Conservation (phyloP, 495 filamentous ascomycete species). For the Penicillium cataractarum region DNA sequence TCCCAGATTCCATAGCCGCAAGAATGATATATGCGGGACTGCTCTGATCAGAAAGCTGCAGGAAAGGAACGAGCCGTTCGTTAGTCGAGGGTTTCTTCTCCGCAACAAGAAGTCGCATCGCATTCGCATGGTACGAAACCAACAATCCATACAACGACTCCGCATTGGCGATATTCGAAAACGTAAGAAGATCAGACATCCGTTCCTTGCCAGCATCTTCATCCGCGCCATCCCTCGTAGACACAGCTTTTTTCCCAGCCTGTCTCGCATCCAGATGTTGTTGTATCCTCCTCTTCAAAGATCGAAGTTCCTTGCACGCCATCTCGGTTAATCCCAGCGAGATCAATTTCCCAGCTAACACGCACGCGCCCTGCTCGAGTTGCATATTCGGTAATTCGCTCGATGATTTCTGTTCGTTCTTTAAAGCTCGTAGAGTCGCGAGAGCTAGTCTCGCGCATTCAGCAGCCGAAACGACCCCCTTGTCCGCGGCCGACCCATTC, state of each 20-base stretch:
- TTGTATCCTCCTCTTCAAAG: conserved; percentile 66
- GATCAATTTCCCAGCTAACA: conserved; percentile 72
- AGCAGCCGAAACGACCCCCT: conserved; percentile 50
- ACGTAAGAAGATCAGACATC: conserved; percentile 66
- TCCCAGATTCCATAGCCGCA: conserved; percentile 47
- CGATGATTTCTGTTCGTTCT: conserved; percentile 54
- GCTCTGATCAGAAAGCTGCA: conserved; percentile 51
- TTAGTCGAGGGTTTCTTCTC: conserved; percentile 51
- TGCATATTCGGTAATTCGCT: conserved; percentile 65
- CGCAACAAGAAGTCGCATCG: conserved; percentile 51
- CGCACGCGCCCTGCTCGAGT: conserved; percentile 80
- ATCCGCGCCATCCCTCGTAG: conserved; percentile 25
- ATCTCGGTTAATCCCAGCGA: conserved; percentile 71
- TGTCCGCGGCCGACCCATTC: conserved; percentile 30
- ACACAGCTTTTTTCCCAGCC: conserved; percentile 26
- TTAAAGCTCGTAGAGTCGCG: conserved; percentile 64
- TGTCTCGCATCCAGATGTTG: conserved; percentile 33
- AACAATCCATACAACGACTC: conserved; percentile 41
- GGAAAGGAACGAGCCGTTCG: conserved; percentile 49
- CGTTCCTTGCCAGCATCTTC: conserved; percentile 46
- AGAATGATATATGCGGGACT: conserved; percentile 71
- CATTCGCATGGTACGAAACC: conserved; percentile 49
- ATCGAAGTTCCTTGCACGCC: conserved; percentile 75
- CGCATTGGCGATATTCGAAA: conserved; percentile 46
- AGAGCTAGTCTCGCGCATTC: conserved; percentile 80